Evolutionary conservation across 73 alveolate genomes (phyloP), one percentile per base, ranked within the genome.

Genomic region (Blepharisma stoltei): DNA sequence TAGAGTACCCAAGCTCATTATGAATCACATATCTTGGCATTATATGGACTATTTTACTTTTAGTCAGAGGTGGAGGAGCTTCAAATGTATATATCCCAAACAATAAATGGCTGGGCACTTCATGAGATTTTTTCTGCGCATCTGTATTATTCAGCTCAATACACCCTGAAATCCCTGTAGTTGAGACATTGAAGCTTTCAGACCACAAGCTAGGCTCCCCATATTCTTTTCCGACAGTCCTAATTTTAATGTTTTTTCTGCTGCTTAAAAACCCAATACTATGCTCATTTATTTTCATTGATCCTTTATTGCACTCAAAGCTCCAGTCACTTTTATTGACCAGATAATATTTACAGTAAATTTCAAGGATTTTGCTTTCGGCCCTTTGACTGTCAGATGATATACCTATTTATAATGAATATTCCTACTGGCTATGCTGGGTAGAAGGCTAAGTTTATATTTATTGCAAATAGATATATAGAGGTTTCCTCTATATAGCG

Each of bases 161-260:
- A 60, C 73, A 60, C 3, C 73, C 73, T 8, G 73, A 18, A 1
- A 60, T 60, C 45, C 73, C 73, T 60, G 23, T 25, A 25, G 73
- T 38, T 1, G 14, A n/a, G 2, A 60, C 11, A 38, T 60, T 60
- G 38, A 60, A 9, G 23, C 23, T 38, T 5, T 60, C 23, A 1
- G 49, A 20, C 2, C 14, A 25, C 73, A 14, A n/a, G 45, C 73
- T 60, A 14, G 73, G 48, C 4, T 60, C 73, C 2, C 73, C 73
- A 25, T 60, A 60, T 25, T 18, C 23, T 25, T 60, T 38, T 60
- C 23, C 23, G 45, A 25, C 18, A 25, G 23, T 25, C 5, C 46
- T 60, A 14, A 60, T 8, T 4, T 60, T 60, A n/a, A 60, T 60
- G 2, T 25, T n/a, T 20, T 14, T 14, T 25, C 14, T 60, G 41